These are phyloP conservation scores for Chromosphaera perkinsii DNA, from an alignment of 208 protist genomes.

Conservation along the genomic window DNA sequence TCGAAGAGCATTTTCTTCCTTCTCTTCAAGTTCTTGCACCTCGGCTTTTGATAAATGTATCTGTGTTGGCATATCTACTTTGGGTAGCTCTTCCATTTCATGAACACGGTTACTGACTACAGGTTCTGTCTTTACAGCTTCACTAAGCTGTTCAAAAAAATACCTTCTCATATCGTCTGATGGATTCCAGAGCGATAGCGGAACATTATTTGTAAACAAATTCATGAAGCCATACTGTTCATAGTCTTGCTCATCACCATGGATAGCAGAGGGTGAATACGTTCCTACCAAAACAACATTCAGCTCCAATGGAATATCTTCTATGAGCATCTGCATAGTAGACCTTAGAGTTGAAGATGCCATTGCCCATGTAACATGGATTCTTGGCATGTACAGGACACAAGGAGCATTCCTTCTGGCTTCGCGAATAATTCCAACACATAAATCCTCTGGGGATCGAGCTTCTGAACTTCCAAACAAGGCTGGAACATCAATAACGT, in stretches of 20 bases:
- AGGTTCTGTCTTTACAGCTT: background rate
- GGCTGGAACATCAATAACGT: background rate
- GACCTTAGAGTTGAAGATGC: background rate
- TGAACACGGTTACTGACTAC: background rate
- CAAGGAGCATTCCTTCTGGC: background rate
- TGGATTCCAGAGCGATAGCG: too few species aligned
- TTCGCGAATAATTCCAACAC: background rate
- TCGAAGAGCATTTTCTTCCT: background rate
- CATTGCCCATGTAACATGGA: background rate
- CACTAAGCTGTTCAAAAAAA: too few species aligned
- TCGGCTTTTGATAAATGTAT: background rate
- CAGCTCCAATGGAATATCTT: too few species aligned
- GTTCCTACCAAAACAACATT: too few species aligned
- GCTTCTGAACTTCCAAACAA: background rate
- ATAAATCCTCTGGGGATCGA: background rate
- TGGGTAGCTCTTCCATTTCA: background rate
- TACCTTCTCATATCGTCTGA: too few species aligned
- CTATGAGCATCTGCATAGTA: background rate
- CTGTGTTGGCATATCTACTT: background rate
- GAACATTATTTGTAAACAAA: too few species aligned
- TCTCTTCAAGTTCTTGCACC: background rate
- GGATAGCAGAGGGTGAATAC: too few species aligned
- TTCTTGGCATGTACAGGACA: slow-evolving; percentile 1
- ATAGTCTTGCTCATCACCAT: too few species aligned
- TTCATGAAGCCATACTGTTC: too few species aligned